phyloP scores from a whole-genome alignment of 768 basidiomycete genomes.

The Paxillus ammoniavirescens region DNA sequence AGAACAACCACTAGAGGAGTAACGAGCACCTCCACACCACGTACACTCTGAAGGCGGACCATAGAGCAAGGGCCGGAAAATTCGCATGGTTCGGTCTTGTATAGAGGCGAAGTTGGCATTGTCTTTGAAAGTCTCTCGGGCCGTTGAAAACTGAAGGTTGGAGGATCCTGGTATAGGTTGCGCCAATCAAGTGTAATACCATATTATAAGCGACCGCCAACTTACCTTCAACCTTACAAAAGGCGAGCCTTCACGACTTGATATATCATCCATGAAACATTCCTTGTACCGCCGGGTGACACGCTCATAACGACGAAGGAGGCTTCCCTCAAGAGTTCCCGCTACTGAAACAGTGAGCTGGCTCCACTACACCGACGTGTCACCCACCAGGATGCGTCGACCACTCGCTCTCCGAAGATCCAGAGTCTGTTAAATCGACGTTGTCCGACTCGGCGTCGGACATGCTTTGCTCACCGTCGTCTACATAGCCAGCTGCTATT shows the following conservation, averaged over 20 bases:
- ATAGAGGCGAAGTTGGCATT: constrained; percentile 3
- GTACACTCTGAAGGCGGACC: constrained; percentile 39
- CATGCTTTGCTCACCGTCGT: constrained; percentile 50
- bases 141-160: constrained; percentile 4
- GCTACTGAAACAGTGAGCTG: constrained; percentile 19
- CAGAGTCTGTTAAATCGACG: constrained; percentile 59
- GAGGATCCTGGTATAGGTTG: constrained; percentile 11
- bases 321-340: constrained; percentile 14
- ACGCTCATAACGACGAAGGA: constrained; percentile 47
- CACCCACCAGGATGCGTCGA: constrained; percentile 39
- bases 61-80: constrained; percentile 7
- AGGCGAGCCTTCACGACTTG: constrained; percentile 46
- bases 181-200: background rate
- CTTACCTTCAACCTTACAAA: constrained; percentile 47
- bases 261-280: constrained; percentile 32
- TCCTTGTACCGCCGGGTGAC: constrained; percentile 49
- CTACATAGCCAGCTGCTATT: constrained; percentile 8
- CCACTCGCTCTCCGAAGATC: constrained; percentile 35
- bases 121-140: background rate
- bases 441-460: constrained; percentile 81
- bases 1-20: constrained; percentile 56
- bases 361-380: background rate
- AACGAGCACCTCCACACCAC: constrained; percentile 41
- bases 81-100: constrained; percentile 1
- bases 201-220: background rate